Base-by-base conservation (phyloP, 768 basidiomycete species). In the Panus rudis region DNA sequence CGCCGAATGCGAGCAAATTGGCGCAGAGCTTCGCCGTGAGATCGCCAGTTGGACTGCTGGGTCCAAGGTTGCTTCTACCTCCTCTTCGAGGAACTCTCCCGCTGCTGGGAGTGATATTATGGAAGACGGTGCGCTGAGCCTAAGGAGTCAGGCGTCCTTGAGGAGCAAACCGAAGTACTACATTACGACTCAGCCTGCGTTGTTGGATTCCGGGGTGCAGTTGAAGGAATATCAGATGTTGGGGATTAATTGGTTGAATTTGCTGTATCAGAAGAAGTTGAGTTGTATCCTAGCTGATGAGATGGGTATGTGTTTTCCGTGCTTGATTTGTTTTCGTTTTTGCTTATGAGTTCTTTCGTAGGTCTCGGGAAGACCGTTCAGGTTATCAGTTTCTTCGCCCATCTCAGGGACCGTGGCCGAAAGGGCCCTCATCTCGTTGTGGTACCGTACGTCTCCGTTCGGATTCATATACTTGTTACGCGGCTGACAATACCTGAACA, bases 301-400 rank as follows among this genome's bases (percentile, higher is more conserved):
- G 63, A 99, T 99, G 96, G 94, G 94, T 89, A 63, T 54, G 78
- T 72, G 24, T 31, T 20, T 42, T 38, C 41, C 16, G 28, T 10
- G 16, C n/a, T 35, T 39, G 31, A 31, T 37, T 23, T 20, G 31
- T 41, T 37, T 28, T 39, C 25, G 20, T 43, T 43, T 25, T 43
- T 12, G 51, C 23, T 55, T 46, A 23, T 19, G 43, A 40, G 38
- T n/a, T n/a, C 22, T 20, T 23, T 23, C 22, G 37, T 42, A 96
- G 94, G 94, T 56, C 81, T 99, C 50, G 96, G 96, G 21, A 99
- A 99, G 72, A 99, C 96, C 2, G 87, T 94, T 28, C 96, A 99
- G 66, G 96, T 99, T 42, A 99, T 99, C 61, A 87, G 92, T 42
- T 96, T 99, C 69, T 78, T 98, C 48, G 88, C 93, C 3, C 75